Base-by-base conservation (phyloP, 1,284 basidiomycete genomes). In the Marasmius oreades region DNA sequence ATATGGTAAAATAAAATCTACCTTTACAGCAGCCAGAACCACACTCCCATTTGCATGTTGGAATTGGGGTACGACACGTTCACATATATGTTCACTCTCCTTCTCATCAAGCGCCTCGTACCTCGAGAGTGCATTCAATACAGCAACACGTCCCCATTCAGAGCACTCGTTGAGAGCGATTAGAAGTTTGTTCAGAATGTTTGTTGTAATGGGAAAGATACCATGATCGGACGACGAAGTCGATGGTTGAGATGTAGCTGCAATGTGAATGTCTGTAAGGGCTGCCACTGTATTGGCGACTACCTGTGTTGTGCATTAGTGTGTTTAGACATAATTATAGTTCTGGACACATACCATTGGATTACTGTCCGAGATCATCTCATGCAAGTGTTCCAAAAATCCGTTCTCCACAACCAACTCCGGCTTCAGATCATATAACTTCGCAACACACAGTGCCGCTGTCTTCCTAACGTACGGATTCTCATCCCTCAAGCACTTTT, bases 391-490 rank as follows among this genome's bases (percentile, higher is more conserved):
- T 60, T 90, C 89, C 63, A 99, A 74, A 69, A 98, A 99, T 1
- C 95, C 95, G 69, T 96, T 95, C 65, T 99, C 95, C 48, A 97
- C 80, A 31, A 95, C 94, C 54, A 99, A 74, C 69, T 95, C 92
- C 4, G 96, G 95, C 73, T 98, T 98, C 66, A 98, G 83, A 70
- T 97, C 95, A 72, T 97, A 98, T 52, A 98, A 78, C 72, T 99
- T 99, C 57, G 95, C 95, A 23, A 99, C 96, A 63, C 95, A 91
- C 26, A 98, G 79, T 4, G 95, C 95, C 1, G 95, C 96, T 7
- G 95, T 98, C 78, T 98, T 98, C 65, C 95, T 86, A 36, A 98
- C 95, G 70, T 98, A 99, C 0, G 97, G 95, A 66, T 97, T 97
- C 64, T 98, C 95, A 72, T 98, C 96, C 34, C 85, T 82, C 36